These are phyloP conservation scores for Bolboschoenoplectus hybrid DNA, from an alignment of 202 grass and related monocot species.

Conservation along the genomic window DNA sequence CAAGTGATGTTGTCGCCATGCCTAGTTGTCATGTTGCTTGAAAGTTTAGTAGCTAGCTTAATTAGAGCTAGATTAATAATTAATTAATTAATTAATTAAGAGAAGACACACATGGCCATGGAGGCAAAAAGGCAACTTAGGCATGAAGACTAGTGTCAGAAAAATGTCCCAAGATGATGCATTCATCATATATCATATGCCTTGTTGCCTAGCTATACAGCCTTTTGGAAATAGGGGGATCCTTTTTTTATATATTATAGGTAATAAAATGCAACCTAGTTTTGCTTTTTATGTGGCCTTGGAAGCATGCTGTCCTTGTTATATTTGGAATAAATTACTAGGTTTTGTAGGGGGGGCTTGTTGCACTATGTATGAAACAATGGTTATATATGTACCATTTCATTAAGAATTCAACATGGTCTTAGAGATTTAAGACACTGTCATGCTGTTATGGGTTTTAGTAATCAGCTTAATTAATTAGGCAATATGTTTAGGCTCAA, in stretches of 20 bases:
- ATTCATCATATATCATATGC: conserved; percentile 41
- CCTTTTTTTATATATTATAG: neutral
- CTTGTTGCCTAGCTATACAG: conserved; percentile 35
- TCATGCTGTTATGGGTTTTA: neutral
- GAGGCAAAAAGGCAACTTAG: conserved; percentile 45
- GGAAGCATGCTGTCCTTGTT: conserved; percentile 45
- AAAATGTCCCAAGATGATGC: conserved; percentile 41
- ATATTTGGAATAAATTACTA: conserved; percentile 27
- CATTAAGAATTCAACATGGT: neutral
- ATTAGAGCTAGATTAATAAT: too few species aligned
- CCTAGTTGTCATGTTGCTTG: conserved; percentile 23
- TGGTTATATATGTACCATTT: neutral
- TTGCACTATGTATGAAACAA: conserved; percentile 11
- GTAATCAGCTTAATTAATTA: neutral
- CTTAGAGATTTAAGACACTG: conserved; percentile 2
- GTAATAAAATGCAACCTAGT: conserved; percentile 34
- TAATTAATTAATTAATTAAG: conserved; percentile 22
- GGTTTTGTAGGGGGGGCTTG: neutral
- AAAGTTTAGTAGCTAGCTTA: conserved; percentile 23
- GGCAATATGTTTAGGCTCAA: neutral
- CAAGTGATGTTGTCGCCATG: conserved; percentile 19
- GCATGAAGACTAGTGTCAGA: conserved; percentile 28
- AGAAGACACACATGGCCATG: conserved; percentile 26
- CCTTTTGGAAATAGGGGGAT: conserved; percentile 24
- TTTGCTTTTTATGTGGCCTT: conserved; percentile 37